These are phyloP conservation scores for Solanum hybrid DNA, from an alignment of 305 asterid species.

Conservation along the genomic window DNA sequence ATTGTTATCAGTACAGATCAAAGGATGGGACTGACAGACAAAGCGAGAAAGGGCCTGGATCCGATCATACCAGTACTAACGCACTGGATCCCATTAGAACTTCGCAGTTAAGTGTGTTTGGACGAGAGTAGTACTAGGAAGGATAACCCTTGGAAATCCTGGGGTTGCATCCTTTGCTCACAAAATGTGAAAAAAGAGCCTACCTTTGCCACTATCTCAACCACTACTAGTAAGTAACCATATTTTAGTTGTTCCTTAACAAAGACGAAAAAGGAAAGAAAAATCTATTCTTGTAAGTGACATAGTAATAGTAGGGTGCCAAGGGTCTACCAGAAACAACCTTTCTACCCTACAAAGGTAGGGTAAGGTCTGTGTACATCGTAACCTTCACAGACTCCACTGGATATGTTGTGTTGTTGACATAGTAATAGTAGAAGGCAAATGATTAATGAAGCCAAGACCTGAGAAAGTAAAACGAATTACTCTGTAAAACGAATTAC, in stretches of 20 bases:
- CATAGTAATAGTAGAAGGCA: neutral
- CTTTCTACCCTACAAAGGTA: neutral
- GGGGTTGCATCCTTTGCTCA: neutral
- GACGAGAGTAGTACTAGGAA: constrained; percentile 16
- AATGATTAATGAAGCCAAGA: neutral
- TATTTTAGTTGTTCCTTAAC: neutral
- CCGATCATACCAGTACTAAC: constrained; percentile 34
- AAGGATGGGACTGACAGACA: constrained; percentile 24
- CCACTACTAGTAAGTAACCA: neutral
- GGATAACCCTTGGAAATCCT: neutral
- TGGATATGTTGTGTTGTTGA: neutral
- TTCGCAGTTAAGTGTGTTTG: constrained; percentile 31
- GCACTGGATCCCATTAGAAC: constrained; percentile 33
- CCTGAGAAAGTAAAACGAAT: neutral
- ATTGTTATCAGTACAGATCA: constrained; percentile 61
- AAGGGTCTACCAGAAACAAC: neutral
- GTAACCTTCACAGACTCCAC: neutral
- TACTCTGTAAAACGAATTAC: neutral
- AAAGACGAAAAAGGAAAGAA: neutral
- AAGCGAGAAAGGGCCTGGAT: neutral
- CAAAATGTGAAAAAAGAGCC: neutral
- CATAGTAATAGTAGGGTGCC: neutral
- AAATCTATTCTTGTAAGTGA: neutral
- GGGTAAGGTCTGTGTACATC: neutral
- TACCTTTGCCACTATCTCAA: neutral